phyloP scores from a whole-genome alignment of 345 rosid species.

The Nasturtium officinale region DNA sequence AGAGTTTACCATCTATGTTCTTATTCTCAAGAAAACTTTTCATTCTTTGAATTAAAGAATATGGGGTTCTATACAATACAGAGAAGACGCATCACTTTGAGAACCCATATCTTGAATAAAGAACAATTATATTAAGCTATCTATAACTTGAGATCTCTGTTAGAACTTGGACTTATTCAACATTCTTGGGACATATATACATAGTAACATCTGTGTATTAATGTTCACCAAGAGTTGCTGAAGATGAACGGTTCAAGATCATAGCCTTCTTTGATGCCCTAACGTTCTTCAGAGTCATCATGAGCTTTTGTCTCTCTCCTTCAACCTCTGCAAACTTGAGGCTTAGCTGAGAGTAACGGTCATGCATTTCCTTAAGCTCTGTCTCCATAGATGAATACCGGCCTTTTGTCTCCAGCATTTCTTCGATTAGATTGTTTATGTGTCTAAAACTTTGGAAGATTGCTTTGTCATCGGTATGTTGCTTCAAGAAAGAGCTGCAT shows the following conservation, averaged over 20 bases:
- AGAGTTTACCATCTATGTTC: constrained; percentile 1
- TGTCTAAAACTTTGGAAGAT: constrained; percentile 91
- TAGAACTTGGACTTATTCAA: constrained; percentile 20
- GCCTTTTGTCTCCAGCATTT: constrained; percentile 77
- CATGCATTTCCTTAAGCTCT: constrained; percentile 93
- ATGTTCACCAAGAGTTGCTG: constrained; percentile 57
- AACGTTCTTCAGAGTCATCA: constrained; percentile 91
- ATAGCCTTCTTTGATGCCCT: constrained; percentile 65
- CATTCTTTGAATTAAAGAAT: constrained; percentile 31
- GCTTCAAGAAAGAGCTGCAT: constrained; percentile 84
- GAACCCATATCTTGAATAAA: constrained; percentile 28
- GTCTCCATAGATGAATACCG: constrained; percentile 67
- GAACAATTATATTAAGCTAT: constrained; percentile 37
- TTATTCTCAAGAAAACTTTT: constrained; percentile 15
- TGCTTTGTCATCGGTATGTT: constrained; percentile 77
- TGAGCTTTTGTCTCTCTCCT: constrained; percentile 96
- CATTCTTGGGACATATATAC: constrained; percentile 38
- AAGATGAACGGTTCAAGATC: constrained; percentile 52
- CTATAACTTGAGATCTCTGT: constrained; percentile 32
- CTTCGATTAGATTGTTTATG: constrained; percentile 83
- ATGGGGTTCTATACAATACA: constrained; percentile 36
- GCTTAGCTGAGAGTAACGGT: constrained; percentile 90
- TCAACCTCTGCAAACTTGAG: constrained; percentile 98
- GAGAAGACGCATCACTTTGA: constrained; percentile 14
- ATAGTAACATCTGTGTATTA: constrained; percentile 42